phyloP scores from a whole-genome alignment of 1,284 basidiomycete species.

The Tylopilus microsporus region DNA sequence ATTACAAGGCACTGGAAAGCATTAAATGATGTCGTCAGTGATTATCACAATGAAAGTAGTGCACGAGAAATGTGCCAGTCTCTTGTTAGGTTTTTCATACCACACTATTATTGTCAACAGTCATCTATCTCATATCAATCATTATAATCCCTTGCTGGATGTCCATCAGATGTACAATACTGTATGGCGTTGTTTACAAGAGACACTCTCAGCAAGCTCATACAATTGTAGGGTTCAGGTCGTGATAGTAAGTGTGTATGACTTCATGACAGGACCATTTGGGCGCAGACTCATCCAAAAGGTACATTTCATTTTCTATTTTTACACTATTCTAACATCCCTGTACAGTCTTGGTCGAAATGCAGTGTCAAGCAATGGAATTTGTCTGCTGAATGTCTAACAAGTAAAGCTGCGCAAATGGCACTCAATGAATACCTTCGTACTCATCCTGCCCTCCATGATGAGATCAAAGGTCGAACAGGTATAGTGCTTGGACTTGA shows the following conservation, averaged over 20 bases:
- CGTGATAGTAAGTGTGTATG: constrained; percentile 7
- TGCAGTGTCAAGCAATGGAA: constrained; percentile 1
- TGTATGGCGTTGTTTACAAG: too few species aligned
- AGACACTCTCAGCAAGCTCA: too few species aligned
- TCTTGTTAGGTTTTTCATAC: too few species aligned
- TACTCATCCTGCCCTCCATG: not conserved
- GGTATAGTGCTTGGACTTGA: not conserved
- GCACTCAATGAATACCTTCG: not conserved
- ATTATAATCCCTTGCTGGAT: too few species aligned
- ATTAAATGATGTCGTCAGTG: too few species aligned
- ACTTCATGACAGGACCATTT: constrained; percentile 17
- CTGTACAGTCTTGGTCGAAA: not conserved
- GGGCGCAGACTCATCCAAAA: constrained; percentile 17
- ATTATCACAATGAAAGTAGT: too few species aligned
- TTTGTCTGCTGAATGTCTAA: constrained; percentile 1
- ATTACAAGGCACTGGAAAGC: too few species aligned
- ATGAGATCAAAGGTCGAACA: not conserved
- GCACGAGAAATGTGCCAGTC: too few species aligned
- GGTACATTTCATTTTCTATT: not conserved
- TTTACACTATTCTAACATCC: not conserved
- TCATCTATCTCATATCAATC: too few species aligned
- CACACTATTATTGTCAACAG: too few species aligned
- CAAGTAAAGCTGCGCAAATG: constrained; percentile 1
- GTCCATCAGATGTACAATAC: too few species aligned
- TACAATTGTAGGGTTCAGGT: too few species aligned